Percentiles rank a stretch among this genome's conserved stretches.
These are phyloP conservation scores for Blumeria hordei DNA, from an alignment of 2,329 filamentous ascomycete genomes.

Conservation along the genomic window DNA sequence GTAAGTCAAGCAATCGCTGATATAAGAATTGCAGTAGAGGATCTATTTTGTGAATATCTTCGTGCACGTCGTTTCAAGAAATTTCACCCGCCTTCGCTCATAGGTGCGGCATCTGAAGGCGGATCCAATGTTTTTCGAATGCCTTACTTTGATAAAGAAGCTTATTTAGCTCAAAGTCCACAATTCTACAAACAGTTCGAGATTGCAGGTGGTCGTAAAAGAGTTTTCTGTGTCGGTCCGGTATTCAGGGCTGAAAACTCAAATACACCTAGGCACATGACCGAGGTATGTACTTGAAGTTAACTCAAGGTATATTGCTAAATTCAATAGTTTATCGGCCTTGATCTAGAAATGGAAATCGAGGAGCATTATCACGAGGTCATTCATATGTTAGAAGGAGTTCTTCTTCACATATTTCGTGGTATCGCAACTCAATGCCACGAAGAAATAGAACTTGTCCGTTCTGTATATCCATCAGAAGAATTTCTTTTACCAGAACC, in stretches of 20 bases:
- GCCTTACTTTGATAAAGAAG: slow-evolving; percentile 69
- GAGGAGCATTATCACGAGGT: slow-evolving; percentile 58
- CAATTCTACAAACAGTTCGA: slow-evolving; percentile 79
- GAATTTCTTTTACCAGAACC: slow-evolving; percentile 50
- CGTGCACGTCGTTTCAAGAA: slow-evolving; percentile 49
- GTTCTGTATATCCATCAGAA: slow-evolving; percentile 52
- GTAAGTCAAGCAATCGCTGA: slow-evolving; percentile 66
- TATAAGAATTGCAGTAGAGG: slow-evolving; percentile 19
- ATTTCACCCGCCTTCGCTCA: slow-evolving; percentile 75
- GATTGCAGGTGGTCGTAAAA: slow-evolving; percentile 54
- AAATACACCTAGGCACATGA: slow-evolving; percentile 68
- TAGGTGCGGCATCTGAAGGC: slow-evolving; percentile 77
- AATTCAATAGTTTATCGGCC: slow-evolving; percentile 41
- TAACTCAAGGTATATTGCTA: neutral
- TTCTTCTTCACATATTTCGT: slow-evolving; percentile 59
- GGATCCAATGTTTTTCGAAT: slow-evolving; percentile 79
- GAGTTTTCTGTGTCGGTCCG: slow-evolving; percentile 55
- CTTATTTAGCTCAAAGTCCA: slow-evolving; percentile 56
- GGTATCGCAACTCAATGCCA: slow-evolving; percentile 37
- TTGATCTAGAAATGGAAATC: slow-evolving; percentile 81
- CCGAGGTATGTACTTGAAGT: slow-evolving; percentile 25
- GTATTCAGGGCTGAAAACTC: slow-evolving; percentile 74
- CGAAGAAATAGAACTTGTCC: slow-evolving; percentile 47
- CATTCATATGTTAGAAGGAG: slow-evolving; percentile 42
- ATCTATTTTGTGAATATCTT: slow-evolving; percentile 58